These are phyloP conservation scores for Pseudogymnoascus sp. DNA, from an alignment of 2,329 filamentous ascomycete genomes.

Conservation along the genomic window DNA sequence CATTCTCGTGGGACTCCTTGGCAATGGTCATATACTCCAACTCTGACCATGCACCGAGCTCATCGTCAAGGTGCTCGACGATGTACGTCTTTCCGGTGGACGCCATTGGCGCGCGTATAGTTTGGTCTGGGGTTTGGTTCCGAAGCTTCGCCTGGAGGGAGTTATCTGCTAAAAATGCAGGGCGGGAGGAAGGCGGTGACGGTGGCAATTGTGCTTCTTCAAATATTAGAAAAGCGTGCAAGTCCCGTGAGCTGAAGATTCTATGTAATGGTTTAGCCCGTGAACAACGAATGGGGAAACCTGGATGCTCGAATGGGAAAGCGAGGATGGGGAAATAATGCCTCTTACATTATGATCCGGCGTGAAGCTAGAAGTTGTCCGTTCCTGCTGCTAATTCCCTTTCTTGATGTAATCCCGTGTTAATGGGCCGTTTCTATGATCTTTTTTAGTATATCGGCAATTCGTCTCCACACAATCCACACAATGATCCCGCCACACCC, in stretches of 20 bases:
- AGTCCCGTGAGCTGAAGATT: conserved; percentile 1
- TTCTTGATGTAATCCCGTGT: conserved; percentile 4
- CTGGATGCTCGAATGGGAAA: neutral
- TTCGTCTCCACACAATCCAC: neutral
- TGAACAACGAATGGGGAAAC: neutral
- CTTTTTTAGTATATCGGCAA: conserved; percentile 9
- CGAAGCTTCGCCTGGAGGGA: neutral
- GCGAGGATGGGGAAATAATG: neutral
- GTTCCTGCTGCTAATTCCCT: neutral
- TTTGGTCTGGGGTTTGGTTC: neutral
- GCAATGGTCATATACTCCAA: conserved; percentile 89
- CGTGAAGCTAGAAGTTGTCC: neutral
- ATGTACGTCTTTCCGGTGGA: conserved; percentile 65
- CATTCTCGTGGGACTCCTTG: conserved; percentile 61
- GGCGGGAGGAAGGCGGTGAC: neutral
- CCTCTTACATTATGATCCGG: neutral
- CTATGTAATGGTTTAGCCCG: neutral
- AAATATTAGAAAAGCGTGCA: neutral
- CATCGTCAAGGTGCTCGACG: conserved; percentile 92
- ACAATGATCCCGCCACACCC: neutral
- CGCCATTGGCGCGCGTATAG: conserved; percentile 30
- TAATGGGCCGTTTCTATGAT: neutral
- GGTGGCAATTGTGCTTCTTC: neutral
- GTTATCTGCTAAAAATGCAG: neutral
- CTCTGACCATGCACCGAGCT: conserved; percentile 88